Evolutionary conservation across 1,284 basidiomycete species (phyloP).

Genomic region (Schizophyllum commune): DNA sequence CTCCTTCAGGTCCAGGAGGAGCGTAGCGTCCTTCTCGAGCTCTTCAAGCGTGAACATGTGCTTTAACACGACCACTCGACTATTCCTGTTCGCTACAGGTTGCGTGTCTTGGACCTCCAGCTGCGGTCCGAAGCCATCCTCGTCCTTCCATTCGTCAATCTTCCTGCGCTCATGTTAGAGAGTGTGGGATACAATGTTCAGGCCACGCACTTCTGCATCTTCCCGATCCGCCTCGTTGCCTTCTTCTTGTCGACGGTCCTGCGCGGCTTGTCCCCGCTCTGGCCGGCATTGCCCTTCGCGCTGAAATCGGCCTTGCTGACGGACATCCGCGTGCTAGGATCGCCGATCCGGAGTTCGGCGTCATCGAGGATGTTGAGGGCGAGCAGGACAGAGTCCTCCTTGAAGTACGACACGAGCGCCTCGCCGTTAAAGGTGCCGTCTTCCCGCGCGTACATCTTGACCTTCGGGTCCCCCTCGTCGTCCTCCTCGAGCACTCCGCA

Average conservation of each 20-base stretch:
- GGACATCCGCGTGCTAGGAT: conserved; percentile 65
- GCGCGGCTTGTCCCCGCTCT: conserved; percentile 36
- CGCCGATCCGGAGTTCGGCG: conserved; percentile 83
- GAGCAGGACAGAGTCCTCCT: conserved; percentile 88
- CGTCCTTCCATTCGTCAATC: conserved; percentile 80
- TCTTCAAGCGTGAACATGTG: conserved; percentile 93
- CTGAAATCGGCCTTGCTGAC: conserved; percentile 84
- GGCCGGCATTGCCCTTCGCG: conserved; percentile 40
- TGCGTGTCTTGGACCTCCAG: conserved; percentile 45
- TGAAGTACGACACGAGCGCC: conserved; percentile 95
- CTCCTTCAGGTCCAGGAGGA: conserved; percentile 91
- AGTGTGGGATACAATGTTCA: not conserved
- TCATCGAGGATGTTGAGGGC: conserved; percentile 89
- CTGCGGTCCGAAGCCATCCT: conserved; percentile 74
- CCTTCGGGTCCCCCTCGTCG: conserved; percentile 77
- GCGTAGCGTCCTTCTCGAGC: conserved; percentile 79
- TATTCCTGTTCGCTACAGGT: conserved; percentile 44
- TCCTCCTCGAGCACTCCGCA: conserved; percentile 93
- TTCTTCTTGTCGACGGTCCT: conserved; percentile 78
- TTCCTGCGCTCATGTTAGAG: conserved; percentile 40
- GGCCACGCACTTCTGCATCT: conserved; percentile 76
- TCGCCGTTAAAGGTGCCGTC: conserved; percentile 93
- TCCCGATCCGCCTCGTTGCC: conserved; percentile 72
- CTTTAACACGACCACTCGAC: conserved; percentile 84
- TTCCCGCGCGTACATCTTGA: conserved; percentile 91